A percentile compares a stretch with the other conserved stretches of the same genome.
Evolutionary conservation across 495 filamentous ascomycete species (phyloP).

Genomic region (Neurospora sp.): DNA sequence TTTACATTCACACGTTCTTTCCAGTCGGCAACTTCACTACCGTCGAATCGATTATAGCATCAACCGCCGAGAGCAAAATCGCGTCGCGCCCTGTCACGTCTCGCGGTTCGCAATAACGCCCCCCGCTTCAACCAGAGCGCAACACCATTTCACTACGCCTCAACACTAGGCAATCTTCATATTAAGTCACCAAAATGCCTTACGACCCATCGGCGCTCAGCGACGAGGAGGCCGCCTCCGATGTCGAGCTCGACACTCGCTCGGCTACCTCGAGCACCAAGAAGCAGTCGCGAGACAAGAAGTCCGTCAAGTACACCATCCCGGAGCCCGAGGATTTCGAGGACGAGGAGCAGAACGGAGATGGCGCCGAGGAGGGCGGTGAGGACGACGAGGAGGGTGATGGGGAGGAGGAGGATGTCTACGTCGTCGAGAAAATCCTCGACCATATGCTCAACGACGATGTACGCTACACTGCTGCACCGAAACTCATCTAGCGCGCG

Average conservation of each 20-base stretch:
- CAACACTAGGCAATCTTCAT: background rate
- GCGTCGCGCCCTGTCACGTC: background rate
- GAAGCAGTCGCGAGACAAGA: conserved; percentile 15
- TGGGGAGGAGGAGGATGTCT: conserved; percentile 31
- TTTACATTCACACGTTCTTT: background rate
- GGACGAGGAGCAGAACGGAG: conserved; percentile 7
- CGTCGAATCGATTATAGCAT: background rate
- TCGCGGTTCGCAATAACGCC: background rate
- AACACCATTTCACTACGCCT: background rate
- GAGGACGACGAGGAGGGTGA: conserved; percentile 32
- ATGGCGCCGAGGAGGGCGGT: conserved; percentile 19
- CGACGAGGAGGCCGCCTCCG: conserved; percentile 30
- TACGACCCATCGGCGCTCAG: conserved; percentile 21
- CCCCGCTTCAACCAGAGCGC: background rate
- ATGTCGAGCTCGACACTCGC: conserved; percentile 12
- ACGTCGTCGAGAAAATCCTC: conserved; percentile 48
- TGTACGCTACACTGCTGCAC: conserved; percentile 20
- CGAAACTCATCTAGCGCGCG: background rate
- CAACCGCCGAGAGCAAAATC: background rate
- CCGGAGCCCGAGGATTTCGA: conserved; percentile 13
- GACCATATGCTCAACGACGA: conserved; percentile 40
- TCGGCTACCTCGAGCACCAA: conserved; percentile 7
- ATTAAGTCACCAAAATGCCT: background rate
- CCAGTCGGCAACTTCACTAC: background rate
- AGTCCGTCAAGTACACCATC: conserved; percentile 2